Base-by-base conservation (phyloP, 805 yeast species). In the Wickerhamomyces canadensis region DNA sequence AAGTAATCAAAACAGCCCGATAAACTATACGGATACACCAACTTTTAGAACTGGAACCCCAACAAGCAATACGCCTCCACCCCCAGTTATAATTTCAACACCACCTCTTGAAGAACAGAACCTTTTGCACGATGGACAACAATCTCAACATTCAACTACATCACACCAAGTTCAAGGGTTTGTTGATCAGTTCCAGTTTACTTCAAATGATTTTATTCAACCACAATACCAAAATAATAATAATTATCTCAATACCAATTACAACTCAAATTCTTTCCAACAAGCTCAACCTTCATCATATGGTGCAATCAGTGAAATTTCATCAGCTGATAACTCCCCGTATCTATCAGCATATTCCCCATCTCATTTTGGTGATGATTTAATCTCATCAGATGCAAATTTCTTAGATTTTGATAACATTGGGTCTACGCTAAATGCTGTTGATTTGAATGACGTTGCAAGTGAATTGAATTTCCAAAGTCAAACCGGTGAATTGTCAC, bases 291-390 rank as follows among this genome's bases (percentile, higher is more conserved):
- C 35, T 9, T 34, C 34, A 4, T 32, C 39, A 5, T 33, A 31
- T 15, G 30, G 32, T 13, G 43, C 43, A 3, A 9, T 44, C n/a
- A 48, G 52, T 36, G 58, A 54, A 12, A n/a, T 48, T 1, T 52
- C 58, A 1, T 48, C 54, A 2, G 56, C 42, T 9, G 41, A 44
- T 10, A 48, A 45, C 21, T 54, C 58, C 0, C 58, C 58, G 5
- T 51, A 48, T 30, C 27, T 52, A 4, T 34, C 43, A 3, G 45
- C 50, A 1, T 36, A 42, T 15, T 40, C 53, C 2, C 49, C 54
- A 7, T 35, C 43, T 18, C 38, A 38, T 3, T 46, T 31, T 18
- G 51, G 42, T 15, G 55, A 47, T 29, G 54, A 48, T 16, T 15
- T 41, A 7, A 26, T 36, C 3, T 31, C 40, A 3, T 30, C 30